Conservation (phyloP, 2,329 filamentous ascomycete species). For the Tolypocladium cylindrosporum region DNA sequence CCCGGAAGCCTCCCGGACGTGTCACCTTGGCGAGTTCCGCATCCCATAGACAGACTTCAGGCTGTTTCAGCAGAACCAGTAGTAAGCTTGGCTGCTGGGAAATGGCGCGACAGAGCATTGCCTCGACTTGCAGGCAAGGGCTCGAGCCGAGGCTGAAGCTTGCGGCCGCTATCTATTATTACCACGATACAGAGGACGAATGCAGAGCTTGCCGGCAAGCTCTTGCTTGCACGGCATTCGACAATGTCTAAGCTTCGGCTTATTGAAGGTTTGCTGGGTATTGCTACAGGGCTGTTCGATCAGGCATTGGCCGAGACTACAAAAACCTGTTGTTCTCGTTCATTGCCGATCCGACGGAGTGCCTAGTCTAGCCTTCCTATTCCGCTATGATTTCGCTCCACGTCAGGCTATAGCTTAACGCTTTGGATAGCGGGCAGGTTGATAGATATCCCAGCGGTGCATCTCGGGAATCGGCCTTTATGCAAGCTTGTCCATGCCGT, state of each 20-base stretch:
- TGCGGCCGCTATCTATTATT: neutral
- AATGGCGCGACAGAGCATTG: neutral
- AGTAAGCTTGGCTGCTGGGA: neutral
- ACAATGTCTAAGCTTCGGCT: too few species aligned
- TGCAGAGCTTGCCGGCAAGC: too few species aligned
- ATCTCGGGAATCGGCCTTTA: neutral
- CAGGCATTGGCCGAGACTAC: too few species aligned
- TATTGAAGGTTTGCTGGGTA: neutral
- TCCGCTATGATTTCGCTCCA: too few species aligned
- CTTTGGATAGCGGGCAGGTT: neutral
- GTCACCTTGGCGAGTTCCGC: neutral
- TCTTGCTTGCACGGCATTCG: neutral
- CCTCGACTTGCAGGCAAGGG: neutral
- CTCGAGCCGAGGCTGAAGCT: neutral
- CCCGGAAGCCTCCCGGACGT: neutral
- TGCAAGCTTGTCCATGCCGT: neutral
- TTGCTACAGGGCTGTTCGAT: neutral
- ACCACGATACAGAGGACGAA: neutral
- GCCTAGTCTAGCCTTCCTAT: too few species aligned
- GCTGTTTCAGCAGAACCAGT: neutral
- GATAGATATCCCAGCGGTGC: neutral
- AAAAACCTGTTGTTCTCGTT: neutral
- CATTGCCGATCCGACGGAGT: neutral
- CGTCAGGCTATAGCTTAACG: too few species aligned
- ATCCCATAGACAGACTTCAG: neutral